Evolutionary conservation across 2,329 filamentous ascomycete genomes (phyloP).

Genomic region (Diplodia seriata): DNA sequence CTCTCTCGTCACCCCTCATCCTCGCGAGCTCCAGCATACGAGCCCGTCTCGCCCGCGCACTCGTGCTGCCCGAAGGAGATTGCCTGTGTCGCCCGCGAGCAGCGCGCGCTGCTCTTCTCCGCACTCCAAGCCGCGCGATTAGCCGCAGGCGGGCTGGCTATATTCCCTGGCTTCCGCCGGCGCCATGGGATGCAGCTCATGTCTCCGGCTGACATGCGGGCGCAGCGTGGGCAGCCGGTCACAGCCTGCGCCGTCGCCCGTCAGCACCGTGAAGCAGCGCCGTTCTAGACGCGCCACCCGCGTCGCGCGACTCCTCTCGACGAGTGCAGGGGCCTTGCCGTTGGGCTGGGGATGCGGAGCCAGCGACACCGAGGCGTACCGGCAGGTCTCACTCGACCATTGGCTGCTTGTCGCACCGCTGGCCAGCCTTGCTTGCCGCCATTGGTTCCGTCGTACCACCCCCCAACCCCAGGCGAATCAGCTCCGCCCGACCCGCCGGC

Average conservation of each 20-base stretch:
- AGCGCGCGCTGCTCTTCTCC: conserved; percentile 2
- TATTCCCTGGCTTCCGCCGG: conserved; percentile 4
- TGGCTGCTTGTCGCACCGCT: conserved; percentile 16
- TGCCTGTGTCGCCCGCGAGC: conserved; percentile 1
- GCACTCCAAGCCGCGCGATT: neutral
- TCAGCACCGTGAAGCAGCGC: conserved; percentile 21
- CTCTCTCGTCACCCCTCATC: conserved; percentile 16
- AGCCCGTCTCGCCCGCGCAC: neutral
- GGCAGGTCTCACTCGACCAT: conserved; percentile 17
- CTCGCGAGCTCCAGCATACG: neutral
- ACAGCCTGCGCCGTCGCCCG: conserved; percentile 7
- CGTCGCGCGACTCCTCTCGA: neutral
- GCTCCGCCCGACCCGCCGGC: conserved; percentile 3
- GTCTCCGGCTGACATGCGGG: conserved; percentile 29
- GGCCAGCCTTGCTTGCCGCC: conserved; percentile 26
- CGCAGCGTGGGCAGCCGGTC: conserved; percentile 7
- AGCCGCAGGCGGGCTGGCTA: conserved; percentile 11
- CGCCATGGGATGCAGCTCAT: conserved; percentile 9
- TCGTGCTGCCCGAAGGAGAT: conserved; percentile 25
- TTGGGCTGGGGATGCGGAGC: conserved; percentile 24
- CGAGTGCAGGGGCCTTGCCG: conserved; percentile 22
- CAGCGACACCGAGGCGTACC: conserved; percentile 22
- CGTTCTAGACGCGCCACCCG: conserved; percentile 28
- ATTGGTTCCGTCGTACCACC: conserved; percentile 24
- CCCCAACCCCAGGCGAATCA: conserved; percentile 18